Base-by-base conservation (phyloP, 176 grass and related monocot genomes). In the Ensete glaucum region DNA sequence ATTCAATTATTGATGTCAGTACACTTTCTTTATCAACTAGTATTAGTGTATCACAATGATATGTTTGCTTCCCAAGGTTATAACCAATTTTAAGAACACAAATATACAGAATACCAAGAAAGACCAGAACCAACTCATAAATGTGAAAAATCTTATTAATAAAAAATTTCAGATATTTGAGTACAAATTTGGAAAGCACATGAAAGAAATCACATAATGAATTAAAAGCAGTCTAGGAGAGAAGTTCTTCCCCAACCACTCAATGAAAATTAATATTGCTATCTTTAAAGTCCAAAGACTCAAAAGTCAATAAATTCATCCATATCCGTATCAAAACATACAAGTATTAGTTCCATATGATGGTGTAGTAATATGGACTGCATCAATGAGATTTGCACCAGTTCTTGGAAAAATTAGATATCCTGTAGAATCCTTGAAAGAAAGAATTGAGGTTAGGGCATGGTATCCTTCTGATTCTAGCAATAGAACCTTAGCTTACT, bases 1-100 rank as follows among this genome's bases (percentile, higher is more conserved):
- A 73, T 65, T 70, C 21, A 70, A 52, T 60, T 63, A 15, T 71
- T 26, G 23, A 57, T 56, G 53, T 74, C 24, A 74, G 53, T 20
- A 24, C 10, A 70, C 15, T 69, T 69, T 69, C 29, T 69, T 20
- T 50, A 12, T 70, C 7, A 52, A 52, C 14, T 50, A n/a, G 67
- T 22, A 50, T 50, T 17, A 70, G 10, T 9, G 51, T 70, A n/a
- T 8, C 17, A 52, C n/a, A 67, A 70, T 11, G 15, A 70, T 65
- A 51, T n/a, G 11, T 34, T 16, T 50, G 19, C 11, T 48, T 50
- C 34, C 48, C 19, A 70, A 70, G 16, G 4, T 9, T 51, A 19
- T 70, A 20, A 9, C n/a, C 25, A 70, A 70, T 70, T 65, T 13
- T 65, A 11, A 65, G 23, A 25, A 65, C 34, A 43, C 34, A 4